Conservation (phyloP, 2,329 filamentous ascomycete genomes). For the Talaromyces sp. region DNA sequence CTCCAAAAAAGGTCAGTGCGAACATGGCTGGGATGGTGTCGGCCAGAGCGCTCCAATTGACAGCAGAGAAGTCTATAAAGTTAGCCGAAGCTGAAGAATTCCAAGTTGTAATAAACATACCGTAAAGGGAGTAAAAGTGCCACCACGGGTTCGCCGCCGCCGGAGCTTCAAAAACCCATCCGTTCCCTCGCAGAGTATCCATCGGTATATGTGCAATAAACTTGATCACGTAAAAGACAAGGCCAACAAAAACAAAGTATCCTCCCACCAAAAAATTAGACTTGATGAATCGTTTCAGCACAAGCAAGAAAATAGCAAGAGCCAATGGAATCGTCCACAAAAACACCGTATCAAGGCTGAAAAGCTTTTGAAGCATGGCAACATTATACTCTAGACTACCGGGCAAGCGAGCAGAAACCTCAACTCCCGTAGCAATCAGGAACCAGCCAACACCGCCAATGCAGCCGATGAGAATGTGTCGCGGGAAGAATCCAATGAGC, state of each 20-base stretch:
- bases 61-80: slow-evolving; percentile 64
- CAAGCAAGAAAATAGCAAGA: slow-evolving; percentile 70
- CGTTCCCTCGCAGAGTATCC: slow-evolving; percentile 61
- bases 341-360: slow-evolving; percentile 66
- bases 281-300: slow-evolving; percentile 68
- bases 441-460: slow-evolving; percentile 98
- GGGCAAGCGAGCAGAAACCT: slow-evolving; percentile 84
- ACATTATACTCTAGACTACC: slow-evolving; percentile 79
- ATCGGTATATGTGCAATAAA: slow-evolving; percentile 59
- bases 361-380: slow-evolving; percentile 68
- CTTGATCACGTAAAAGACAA: slow-evolving; percentile 49
- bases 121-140: slow-evolving; percentile 94
- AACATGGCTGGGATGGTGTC: slow-evolving; percentile 92
- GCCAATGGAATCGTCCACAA: slow-evolving; percentile 79
- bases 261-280: slow-evolving; percentile 81
- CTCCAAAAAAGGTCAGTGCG: slow-evolving; percentile 92
- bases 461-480: slow-evolving; percentile 93
- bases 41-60: slow-evolving; percentile 78
- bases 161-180: slow-evolving; percentile 90
- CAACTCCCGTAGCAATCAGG: slow-evolving; percentile 81
- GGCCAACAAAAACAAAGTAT: slow-evolving; percentile 77
- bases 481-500: slow-evolving; percentile 92
- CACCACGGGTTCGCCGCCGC: slow-evolving; percentile 87
- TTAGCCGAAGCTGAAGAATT: neutral
- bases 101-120: slow-evolving; percentile 47